Base-by-base conservation (phyloP, 352 stramenopile species). In the Phytopythium mirpurense region DNA sequence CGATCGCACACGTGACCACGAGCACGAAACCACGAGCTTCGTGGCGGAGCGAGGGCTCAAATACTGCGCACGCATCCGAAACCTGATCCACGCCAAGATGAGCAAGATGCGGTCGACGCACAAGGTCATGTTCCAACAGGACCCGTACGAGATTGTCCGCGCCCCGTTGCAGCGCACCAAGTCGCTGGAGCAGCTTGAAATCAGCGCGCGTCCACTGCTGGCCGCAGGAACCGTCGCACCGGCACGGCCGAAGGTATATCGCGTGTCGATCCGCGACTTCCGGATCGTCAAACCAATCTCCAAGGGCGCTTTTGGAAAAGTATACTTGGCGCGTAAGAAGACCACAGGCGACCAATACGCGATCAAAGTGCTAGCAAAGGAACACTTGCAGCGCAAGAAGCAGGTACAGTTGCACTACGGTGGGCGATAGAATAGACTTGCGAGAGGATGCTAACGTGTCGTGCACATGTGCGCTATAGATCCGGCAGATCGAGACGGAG, bases 301-400 rank as follows among this genome's bases (percentile, higher is more conserved):
- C 1, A 94, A 93, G 63, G 88, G 88, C 3, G 88, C 88, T 1
- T 96, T 95, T 38, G 88, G 88, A 5, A 88, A 91, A 53, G 88
- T 97, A 15, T 96, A 95, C 49, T 60, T 97, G 23, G 84, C 86
- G 6, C 53, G 71, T 21, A 95, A 95, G 60, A 93, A 90, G 51
- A 91, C 76, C 1, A 96, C 86, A 1, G 88, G 88, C 1, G 85
- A 96, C 43, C 78, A 93, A 26, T 97, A 94, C 61, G 88, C 88
- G 6, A 93, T 96, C 55, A 97, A 97, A 64, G 86, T 96, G 48
- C 72, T 97, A 21, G 79, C 76, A 11, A 97, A 96, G 60, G 72
- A 90, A 54, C 84, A 96, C 36, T 66, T 97, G 31, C 51, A 93
- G 29, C 80, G 87, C 23, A 96, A 96, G 62, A 96, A 96, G 43